These are phyloP conservation scores for Paecilomyces dactylethromorphus DNA, from an alignment of 2,329 filamentous ascomycete genomes.

Conservation along the genomic window DNA sequence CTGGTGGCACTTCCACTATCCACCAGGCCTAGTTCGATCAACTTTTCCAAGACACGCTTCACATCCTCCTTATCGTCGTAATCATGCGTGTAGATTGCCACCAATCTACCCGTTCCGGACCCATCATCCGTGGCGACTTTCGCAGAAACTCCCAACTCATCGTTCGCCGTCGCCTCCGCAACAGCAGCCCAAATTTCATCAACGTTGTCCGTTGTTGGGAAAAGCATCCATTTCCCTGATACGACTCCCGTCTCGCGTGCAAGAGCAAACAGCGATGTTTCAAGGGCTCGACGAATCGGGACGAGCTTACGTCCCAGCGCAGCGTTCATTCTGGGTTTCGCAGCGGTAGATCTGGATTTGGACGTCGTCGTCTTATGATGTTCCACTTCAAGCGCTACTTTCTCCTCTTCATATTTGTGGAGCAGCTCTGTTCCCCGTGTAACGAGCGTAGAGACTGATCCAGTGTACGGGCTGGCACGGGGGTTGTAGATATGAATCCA, in stretches of 20 bases:
- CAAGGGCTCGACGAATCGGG: slow-evolving; percentile 37
- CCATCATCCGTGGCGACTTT: slow-evolving; percentile 60
- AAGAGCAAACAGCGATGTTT: slow-evolving; percentile 52
- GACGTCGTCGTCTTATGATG: slow-evolving; percentile 39
- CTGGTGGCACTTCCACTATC: slow-evolving; percentile 18
- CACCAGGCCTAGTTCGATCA: slow-evolving; percentile 59
- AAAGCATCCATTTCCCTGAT: slow-evolving; percentile 53
- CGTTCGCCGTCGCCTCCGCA: slow-evolving; percentile 59
- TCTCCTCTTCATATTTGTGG: slow-evolving; percentile 40
- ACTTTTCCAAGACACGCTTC: slow-evolving; percentile 55
- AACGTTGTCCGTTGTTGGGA: slow-evolving; percentile 13
- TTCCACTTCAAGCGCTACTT: slow-evolving; percentile 45
- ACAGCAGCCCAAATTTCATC: slow-evolving; percentile 51
- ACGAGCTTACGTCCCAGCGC: slow-evolving; percentile 31
- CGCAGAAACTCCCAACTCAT: slow-evolving; percentile 63
- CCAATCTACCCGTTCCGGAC: slow-evolving; percentile 45
- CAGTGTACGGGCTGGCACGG: slow-evolving; percentile 29
- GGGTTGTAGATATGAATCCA: slow-evolving; percentile 75
- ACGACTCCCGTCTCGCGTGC: slow-evolving; percentile 55
- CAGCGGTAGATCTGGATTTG: slow-evolving; percentile 18
- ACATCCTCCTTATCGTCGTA: slow-evolving; percentile 66
- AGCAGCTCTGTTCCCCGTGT: slow-evolving; percentile 51
- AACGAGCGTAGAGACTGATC: slow-evolving; percentile 43
- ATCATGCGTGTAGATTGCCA: slow-evolving; percentile 74
- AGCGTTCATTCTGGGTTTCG: slow-evolving; percentile 17